Evolutionary conservation across 2,329 filamentous ascomycete genomes (phyloP).

Genomic region (Lecanicillium sp.): DNA sequence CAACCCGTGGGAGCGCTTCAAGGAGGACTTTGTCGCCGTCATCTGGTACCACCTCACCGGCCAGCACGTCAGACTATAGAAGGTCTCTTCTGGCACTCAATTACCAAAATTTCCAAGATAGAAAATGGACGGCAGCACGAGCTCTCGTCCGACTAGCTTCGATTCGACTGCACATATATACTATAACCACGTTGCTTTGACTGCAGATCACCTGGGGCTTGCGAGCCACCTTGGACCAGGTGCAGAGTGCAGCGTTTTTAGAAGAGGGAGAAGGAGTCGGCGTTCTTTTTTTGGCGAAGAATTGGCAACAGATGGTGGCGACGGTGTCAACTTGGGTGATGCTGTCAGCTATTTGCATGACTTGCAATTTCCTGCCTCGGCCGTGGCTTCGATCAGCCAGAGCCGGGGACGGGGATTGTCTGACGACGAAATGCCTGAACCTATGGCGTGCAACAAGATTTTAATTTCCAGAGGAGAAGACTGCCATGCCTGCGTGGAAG

Average conservation of each 20-base stretch:
- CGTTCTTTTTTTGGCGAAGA: conserved; percentile 2
- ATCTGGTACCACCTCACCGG: conserved; percentile 60
- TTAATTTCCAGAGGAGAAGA: conserved; percentile 3
- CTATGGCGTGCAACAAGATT: not conserved
- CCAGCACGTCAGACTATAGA: conserved; percentile 50
- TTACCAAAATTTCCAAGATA: conserved; percentile 1
- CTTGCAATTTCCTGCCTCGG: not conserved
- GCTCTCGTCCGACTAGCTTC: conserved; percentile 11
- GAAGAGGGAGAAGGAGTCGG: not conserved
- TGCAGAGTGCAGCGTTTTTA: conserved; percentile 1
- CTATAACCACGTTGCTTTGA: not conserved
- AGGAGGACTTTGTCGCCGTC: conserved; percentile 57
- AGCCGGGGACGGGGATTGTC: not conserved
- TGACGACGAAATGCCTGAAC: conserved; percentile 2
- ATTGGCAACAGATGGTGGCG: not conserved
- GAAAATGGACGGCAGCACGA: not conserved
- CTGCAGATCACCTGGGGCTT: not conserved
- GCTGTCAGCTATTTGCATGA: not conserved
- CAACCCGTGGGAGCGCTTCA: conserved; percentile 70
- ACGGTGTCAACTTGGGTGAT: not conserved
- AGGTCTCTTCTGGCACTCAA: not conserved
- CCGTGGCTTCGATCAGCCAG: too few species aligned
- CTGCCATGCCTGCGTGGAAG: conserved; percentile 5
- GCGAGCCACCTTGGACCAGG: not conserved
- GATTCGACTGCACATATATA: conserved; percentile 15